Evolutionary conservation across 2,329 filamentous ascomycete species (phyloP).

Genomic region (Dactylonectria estremocensis): DNA sequence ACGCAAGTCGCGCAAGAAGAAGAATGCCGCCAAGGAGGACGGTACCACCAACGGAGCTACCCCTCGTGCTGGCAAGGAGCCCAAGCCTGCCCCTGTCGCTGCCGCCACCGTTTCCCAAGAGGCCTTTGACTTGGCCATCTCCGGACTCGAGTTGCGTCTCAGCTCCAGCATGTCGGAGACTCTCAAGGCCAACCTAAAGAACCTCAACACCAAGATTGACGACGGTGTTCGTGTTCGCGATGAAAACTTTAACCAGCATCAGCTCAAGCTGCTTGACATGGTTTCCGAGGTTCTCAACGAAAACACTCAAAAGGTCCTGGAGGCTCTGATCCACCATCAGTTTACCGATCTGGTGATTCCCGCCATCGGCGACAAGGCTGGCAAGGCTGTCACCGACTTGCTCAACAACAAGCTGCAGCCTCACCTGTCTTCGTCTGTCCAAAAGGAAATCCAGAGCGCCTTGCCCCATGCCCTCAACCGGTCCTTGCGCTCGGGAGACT

Average conservation of each 20-base stretch:
- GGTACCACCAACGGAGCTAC: slow-evolving; percentile 59
- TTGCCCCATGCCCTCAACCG: slow-evolving; percentile 74
- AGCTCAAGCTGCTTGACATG: slow-evolving; percentile 69
- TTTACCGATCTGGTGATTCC: slow-evolving; percentile 85
- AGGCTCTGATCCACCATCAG: slow-evolving; percentile 81
- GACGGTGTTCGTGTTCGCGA: slow-evolving; percentile 74
- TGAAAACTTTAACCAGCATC: slow-evolving; percentile 66
- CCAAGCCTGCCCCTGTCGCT: slow-evolving; percentile 49
- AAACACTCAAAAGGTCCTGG: slow-evolving; percentile 80
- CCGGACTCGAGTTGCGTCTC: slow-evolving; percentile 68
- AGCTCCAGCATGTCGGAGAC: slow-evolving; percentile 63
- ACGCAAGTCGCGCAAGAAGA: slow-evolving; percentile 77
- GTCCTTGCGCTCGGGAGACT: slow-evolving; percentile 78
- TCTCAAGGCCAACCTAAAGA: slow-evolving; percentile 72
- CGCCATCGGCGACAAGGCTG: slow-evolving; percentile 77
- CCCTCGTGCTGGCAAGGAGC: slow-evolving; percentile 53
- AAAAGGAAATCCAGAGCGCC: slow-evolving; percentile 79
- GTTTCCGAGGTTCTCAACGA: slow-evolving; percentile 74
- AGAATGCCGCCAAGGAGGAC: slow-evolving; percentile 66
- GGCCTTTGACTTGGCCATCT: slow-evolving; percentile 68
- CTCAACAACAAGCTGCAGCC: slow-evolving; percentile 78
- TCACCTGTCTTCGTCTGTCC: slow-evolving; percentile 75
- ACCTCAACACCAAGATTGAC: slow-evolving; percentile 73
- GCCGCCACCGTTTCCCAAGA: slow-evolving; percentile 58
- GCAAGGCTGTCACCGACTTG: slow-evolving; percentile 79